Conservation (phyloP, 257 asterid species). For the Solanum paucissectum region DNA sequence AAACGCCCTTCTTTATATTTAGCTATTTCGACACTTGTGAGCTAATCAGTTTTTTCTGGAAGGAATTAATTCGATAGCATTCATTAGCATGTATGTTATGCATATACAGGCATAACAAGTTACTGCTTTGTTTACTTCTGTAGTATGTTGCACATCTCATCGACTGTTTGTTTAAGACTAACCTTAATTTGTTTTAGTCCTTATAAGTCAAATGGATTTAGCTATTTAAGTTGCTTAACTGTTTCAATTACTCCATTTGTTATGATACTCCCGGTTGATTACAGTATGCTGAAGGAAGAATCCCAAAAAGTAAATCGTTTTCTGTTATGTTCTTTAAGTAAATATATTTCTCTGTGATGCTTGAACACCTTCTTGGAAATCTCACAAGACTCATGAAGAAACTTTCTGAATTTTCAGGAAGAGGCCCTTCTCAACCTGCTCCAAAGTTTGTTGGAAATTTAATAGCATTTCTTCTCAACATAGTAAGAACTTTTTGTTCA, state of each 20-base stretch:
- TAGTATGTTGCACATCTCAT: not conserved
- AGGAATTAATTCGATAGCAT: not conserved
- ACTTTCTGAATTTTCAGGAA: slow-evolving; percentile 30
- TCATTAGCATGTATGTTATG: not conserved
- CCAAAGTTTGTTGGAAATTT: slow-evolving; percentile 74
- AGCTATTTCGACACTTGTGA: not conserved
- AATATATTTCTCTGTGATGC: not conserved
- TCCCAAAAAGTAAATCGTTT: not conserved
- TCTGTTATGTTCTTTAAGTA: not conserved
- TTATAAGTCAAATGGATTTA: not conserved
- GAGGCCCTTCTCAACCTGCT: slow-evolving; percentile 83
- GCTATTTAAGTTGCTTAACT: not conserved
- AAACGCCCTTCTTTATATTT: not conserved
- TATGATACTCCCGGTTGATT: not conserved
- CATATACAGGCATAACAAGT: not conserved
- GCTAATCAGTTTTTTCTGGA: not conserved
- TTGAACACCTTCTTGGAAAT: not conserved
- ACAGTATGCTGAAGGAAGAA: not conserved
- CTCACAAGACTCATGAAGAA: not conserved
- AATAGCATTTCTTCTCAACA: slow-evolving; percentile 68
- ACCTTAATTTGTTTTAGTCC: not conserved
- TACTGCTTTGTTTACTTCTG: not conserved
- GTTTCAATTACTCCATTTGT: not conserved
- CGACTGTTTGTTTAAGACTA: not conserved
- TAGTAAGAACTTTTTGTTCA: slow-evolving; percentile 31